Percentiles rank a stretch among this genome's conserved stretches.
Evolutionary conservation across 192 early-diverging fungal genomes (phyloP).

Genomic region (Mycoemilia scoparia): DNA sequence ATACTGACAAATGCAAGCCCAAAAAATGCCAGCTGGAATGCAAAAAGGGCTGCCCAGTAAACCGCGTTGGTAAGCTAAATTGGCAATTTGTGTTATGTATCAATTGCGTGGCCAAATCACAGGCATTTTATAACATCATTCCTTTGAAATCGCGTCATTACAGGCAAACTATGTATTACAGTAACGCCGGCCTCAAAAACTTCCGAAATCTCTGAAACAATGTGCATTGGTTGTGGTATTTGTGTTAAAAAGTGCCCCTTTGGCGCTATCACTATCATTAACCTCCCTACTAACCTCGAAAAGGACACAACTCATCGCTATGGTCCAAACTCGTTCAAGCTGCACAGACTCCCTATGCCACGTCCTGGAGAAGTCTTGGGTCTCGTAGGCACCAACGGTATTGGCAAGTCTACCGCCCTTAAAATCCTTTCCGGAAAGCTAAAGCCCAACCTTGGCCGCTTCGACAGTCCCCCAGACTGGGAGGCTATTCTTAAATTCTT

Average conservation of each 20-base stretch:
- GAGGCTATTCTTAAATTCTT: constrained; percentile 90
- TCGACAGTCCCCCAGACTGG: constrained; percentile 78
- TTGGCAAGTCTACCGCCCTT: constrained; percentile 85
- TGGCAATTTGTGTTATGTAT: no score
- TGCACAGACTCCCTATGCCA: constrained; percentile 87
- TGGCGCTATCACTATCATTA: constrained; percentile 91
- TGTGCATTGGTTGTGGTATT: constrained; percentile 97
- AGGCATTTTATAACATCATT: no score
- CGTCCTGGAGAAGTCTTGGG: constrained; percentile 93
- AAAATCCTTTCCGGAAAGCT: constrained; percentile 84
- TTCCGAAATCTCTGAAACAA: constrained; percentile 79
- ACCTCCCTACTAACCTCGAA: constrained; percentile 88
- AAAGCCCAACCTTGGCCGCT: constrained; percentile 91
- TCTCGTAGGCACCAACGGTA: constrained; percentile 93
- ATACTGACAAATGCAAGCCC: constrained; percentile 90
- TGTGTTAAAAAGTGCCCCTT: constrained; percentile 96
- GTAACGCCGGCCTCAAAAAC: constrained; percentile 73
- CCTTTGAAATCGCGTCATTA: no score
- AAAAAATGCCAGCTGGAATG: constrained; percentile 98
- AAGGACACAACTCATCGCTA: constrained; percentile 92
- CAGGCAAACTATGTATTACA: constrained; percentile 94
- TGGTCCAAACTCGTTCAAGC: constrained; percentile 93
- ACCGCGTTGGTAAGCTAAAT: constrained; percentile 92
- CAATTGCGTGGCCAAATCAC: no score
- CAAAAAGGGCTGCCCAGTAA: constrained; percentile 90